phyloP scores from a whole-genome alignment of 495 filamentous ascomycete genomes.

The Thermothielavioides terrestris region DNA sequence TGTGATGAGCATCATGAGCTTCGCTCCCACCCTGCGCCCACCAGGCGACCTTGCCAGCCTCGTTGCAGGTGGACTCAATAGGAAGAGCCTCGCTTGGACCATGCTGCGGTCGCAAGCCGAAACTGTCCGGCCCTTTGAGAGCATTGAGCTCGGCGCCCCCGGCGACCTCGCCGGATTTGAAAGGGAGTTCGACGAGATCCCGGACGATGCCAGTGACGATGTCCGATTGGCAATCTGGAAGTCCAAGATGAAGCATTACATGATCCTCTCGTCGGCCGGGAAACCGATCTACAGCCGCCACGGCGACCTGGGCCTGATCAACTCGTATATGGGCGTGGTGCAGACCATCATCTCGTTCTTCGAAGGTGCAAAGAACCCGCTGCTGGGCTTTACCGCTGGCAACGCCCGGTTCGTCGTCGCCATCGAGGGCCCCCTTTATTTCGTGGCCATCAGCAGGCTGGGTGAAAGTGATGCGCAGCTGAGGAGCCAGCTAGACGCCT shows the following conservation, averaged over 20 bases:
- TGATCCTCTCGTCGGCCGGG: conserved; percentile 93
- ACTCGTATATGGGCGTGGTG: conserved; percentile 87
- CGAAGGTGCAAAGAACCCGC: conserved; percentile 61
- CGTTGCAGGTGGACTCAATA: conserved; percentile 57
- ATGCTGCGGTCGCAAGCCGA: conserved; percentile 50
- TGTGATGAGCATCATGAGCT: conserved; percentile 73
- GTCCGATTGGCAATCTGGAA: conserved; percentile 66
- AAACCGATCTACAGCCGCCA: conserved; percentile 96
- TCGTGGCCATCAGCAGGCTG: conserved; percentile 86
- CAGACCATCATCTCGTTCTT: conserved; percentile 98
- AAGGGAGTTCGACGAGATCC: conserved; percentile 70
- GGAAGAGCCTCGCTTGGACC: conserved; percentile 52
- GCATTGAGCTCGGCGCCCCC: conserved; percentile 37
- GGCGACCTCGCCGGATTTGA: conserved; percentile 55
- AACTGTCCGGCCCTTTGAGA: conserved; percentile 49
- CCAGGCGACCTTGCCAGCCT: conserved; percentile 76
- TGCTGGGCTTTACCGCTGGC: conserved; percentile 77
- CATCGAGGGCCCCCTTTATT: conserved; percentile 76
- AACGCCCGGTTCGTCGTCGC: conserved; percentile 75
- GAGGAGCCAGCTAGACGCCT: conserved; percentile 75
- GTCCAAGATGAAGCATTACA: conserved; percentile 86
- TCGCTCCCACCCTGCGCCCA: conserved; percentile 62
- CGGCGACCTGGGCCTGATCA: conserved; percentile 80
- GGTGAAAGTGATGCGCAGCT: conserved; percentile 87
- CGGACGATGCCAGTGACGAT: conserved; percentile 53